A percentile compares a stretch with the other conserved stretches of the same genome.
These are phyloP conservation scores for Zarea fungicola DNA, from an alignment of 2,329 filamentous ascomycete species.

Conservation along the genomic window DNA sequence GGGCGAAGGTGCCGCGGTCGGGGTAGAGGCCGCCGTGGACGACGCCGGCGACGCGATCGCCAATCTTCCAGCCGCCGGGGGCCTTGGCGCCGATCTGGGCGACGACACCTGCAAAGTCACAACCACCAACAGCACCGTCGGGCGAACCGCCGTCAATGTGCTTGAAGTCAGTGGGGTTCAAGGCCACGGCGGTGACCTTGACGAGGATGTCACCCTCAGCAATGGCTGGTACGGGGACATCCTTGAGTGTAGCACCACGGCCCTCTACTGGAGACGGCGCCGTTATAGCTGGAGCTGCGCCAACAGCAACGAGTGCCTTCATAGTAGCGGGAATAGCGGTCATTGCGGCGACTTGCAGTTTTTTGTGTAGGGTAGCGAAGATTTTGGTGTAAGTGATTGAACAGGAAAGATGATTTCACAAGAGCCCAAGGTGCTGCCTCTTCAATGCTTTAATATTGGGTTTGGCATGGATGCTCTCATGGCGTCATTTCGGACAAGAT, in stretches of 20 bases:
- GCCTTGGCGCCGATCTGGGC: conserved; percentile 23
- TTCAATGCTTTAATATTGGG: too few relatives aligned
- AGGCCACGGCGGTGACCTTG: conserved; percentile 24
- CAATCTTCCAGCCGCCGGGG: conserved; percentile 15
- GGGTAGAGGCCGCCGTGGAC: conserved; percentile 22
- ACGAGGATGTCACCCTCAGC: conserved; percentile 22
- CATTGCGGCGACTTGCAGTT: not conserved
- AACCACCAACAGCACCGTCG: conserved; percentile 24
- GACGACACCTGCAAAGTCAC: conserved; percentile 28
- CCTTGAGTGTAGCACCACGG: conserved; percentile 5
- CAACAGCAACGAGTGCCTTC: conserved; percentile 18
- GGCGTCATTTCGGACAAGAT: too few relatives aligned
- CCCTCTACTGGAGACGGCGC: not conserved
- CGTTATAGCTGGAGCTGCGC: not conserved
- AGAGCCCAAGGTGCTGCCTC: too few relatives aligned
- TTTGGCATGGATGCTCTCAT: too few relatives aligned
- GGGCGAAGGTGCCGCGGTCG: conserved; percentile 24
- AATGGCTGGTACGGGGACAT: conserved; percentile 14
- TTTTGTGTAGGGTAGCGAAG: not conserved
- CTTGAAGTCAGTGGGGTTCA: conserved; percentile 29
- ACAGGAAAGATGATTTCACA: too few relatives aligned
- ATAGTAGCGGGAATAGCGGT: conserved; percentile 12
- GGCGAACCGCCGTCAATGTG: conserved; percentile 25
- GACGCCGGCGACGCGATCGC: conserved; percentile 21
- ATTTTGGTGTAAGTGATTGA: not conserved